These are phyloP conservation scores for Trichoderma sp. DNA, from an alignment of 2,329 filamentous ascomycete genomes.

Conservation along the genomic window DNA sequence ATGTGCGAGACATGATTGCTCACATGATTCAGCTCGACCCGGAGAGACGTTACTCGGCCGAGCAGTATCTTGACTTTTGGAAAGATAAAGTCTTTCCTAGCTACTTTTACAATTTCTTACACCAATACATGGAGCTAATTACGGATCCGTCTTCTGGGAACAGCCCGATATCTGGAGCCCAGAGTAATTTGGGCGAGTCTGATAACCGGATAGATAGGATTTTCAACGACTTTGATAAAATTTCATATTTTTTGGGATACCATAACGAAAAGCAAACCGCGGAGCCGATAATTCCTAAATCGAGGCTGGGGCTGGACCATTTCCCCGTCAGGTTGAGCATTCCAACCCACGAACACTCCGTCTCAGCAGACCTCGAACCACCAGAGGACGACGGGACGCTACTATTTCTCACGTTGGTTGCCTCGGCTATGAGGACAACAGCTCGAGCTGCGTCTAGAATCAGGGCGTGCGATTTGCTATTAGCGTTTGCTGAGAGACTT, in stretches of 20 bases:
- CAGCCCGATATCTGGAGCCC: slow-evolving; percentile 67
- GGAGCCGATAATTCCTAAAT: slow-evolving; percentile 35
- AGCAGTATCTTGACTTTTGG: slow-evolving; percentile 93
- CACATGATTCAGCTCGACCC: slow-evolving; percentile 98
- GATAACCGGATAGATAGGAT: slow-evolving; percentile 94
- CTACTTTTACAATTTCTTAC: slow-evolving; percentile 97
- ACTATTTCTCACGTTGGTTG: slow-evolving; percentile 87
- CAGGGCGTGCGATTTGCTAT: slow-evolving; percentile 84
- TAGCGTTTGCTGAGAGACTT: slow-evolving; percentile 87
- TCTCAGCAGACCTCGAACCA: slow-evolving; percentile 62
- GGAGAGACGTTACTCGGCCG: slow-evolving; percentile 86
- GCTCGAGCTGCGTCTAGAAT: slow-evolving; percentile 85
- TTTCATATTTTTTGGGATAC: slow-evolving; percentile 89
- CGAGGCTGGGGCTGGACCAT: slow-evolving; percentile 60
- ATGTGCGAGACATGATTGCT: slow-evolving; percentile 84
- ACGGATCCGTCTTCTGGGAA: slow-evolving; percentile 87
- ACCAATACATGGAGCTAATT: slow-evolving; percentile 96
- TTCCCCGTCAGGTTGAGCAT: slow-evolving; percentile 86
- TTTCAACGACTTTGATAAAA: slow-evolving; percentile 95
- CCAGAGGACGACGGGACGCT: slow-evolving; percentile 85
- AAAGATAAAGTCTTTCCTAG: slow-evolving; percentile 89
- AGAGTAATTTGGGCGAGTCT: slow-evolving; percentile 77
- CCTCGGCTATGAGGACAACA: slow-evolving; percentile 86
- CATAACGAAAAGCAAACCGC: slow-evolving; percentile 55
- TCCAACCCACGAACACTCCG: slow-evolving; percentile 77